phyloP scores from a whole-genome alignment of 176 grass and related monocot species.

The Saccharum officinarum region DNA sequence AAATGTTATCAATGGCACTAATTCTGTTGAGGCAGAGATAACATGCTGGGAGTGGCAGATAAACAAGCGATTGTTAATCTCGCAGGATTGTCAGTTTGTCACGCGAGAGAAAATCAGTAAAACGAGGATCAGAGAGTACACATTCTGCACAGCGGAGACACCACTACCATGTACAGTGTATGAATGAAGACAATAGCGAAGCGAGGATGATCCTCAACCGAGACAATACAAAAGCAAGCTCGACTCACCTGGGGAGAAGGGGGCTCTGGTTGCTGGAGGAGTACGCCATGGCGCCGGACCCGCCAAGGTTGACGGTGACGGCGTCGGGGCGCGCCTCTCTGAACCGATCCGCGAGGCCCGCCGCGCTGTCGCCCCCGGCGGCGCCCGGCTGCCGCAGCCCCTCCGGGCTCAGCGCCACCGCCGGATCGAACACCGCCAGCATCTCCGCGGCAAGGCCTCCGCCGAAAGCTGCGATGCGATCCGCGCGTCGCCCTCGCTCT shows the following conservation, averaged over 20 bases:
- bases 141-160: background rate
- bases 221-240: background rate
- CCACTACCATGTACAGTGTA: background rate
- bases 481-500: background rate
- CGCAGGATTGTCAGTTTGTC: background rate
- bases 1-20: background rate
- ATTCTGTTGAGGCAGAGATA: background rate
- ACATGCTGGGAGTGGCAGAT: background rate
- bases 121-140: background rate
- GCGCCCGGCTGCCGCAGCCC: conserved; percentile 48
- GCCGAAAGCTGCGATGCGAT: background rate
- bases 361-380: conserved; percentile 13
- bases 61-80: background rate
- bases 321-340: conserved; percentile 39
- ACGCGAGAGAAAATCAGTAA: background rate
- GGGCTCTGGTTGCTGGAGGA: conserved; percentile 58
- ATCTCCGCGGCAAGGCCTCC: conserved; percentile 20
- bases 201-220: background rate
- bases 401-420: conserved; percentile 70
- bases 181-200: background rate
- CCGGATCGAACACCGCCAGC: conserved; percentile 68
- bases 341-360: conserved; percentile 41
- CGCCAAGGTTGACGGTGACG: conserved; percentile 57
- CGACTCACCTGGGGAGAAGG: conserved; percentile 61
- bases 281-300: conserved; percentile 40